Evolutionary conservation across 2,329 filamentous ascomycete genomes (phyloP).

Genomic region (Colletotrichum sp.): DNA sequence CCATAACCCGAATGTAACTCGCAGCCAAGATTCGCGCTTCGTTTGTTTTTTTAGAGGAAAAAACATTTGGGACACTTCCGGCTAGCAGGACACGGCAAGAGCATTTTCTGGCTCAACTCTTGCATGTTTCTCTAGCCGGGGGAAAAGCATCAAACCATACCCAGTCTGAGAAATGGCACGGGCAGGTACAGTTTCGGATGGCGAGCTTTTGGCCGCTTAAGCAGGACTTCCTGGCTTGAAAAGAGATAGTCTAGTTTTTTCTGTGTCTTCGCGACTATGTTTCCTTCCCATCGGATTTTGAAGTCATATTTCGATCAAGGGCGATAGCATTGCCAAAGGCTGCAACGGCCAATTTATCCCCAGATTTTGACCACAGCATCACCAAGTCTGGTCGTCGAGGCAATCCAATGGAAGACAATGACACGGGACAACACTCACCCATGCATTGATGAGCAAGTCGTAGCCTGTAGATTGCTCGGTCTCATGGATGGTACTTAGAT

Average conservation of each 20-base stretch:
- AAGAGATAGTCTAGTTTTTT: not conserved
- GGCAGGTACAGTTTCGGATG: not conserved
- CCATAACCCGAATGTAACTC: too few species aligned
- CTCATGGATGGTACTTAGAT: not conserved
- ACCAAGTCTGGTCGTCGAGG: not conserved
- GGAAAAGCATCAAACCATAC: not conserved
- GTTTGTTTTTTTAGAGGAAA: too few species aligned
- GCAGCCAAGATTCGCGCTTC: too few species aligned
- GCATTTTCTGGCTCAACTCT: not conserved
- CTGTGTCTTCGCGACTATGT: not conserved
- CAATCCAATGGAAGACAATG: not conserved
- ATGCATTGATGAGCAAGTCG: not conserved
- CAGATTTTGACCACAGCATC: not conserved
- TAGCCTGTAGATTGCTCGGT: not conserved
- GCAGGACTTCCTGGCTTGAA: not conserved
- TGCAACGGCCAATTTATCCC: not conserved
- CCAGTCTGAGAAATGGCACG: not conserved
- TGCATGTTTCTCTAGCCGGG: not conserved
- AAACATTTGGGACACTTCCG: too few species aligned
- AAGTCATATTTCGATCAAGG: not conserved
- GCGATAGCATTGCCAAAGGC: not conserved
- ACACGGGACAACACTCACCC: not conserved
- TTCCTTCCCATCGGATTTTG: not conserved
- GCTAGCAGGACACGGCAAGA: too few species aligned
- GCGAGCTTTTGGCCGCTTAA: not conserved